phyloP scores from a whole-genome alignment of 306 rosid genomes.

The Calophaca sinica region DNA sequence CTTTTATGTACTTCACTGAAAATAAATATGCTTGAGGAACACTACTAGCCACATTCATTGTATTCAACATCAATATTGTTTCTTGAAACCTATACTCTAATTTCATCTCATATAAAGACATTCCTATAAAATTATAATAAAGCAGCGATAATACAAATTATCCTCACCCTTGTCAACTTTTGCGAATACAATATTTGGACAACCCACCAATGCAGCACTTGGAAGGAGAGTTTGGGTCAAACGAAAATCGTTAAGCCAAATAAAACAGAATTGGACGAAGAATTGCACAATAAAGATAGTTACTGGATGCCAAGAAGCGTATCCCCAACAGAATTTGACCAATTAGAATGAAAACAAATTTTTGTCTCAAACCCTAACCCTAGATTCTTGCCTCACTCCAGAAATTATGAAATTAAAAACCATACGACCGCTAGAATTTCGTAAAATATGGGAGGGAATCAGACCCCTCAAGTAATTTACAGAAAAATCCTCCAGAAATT shows the following conservation, averaged over 20 bases:
- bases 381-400: slow-evolving; percentile 10
- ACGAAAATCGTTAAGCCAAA: slow-evolving; percentile 34
- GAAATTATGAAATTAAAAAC: slow-evolving; percentile 30
- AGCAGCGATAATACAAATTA: not conserved
- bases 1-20: not conserved
- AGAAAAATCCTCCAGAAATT: slow-evolving; percentile 35
- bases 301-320: slow-evolving; percentile 1
- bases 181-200: slow-evolving; percentile 33
- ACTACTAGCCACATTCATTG: not conserved
- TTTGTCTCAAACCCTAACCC: slow-evolving; percentile 63
- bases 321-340: slow-evolving; percentile 54
- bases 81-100: not conserved
- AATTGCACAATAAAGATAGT: not conserved
- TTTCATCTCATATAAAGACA: not conserved
- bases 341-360: slow-evolving; percentile 8
- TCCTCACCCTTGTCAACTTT: slow-evolving; percentile 47
- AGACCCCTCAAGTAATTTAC: slow-evolving; percentile 45
- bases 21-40: not conserved
- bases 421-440: not conserved
- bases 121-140: not conserved
- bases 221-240: slow-evolving; percentile 29
- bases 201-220: slow-evolving; percentile 24
- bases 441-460: slow-evolving; percentile 1
- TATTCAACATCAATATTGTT: not conserved
- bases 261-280: slow-evolving; percentile 26